Percentiles rank a stretch among this genome's conserved stretches.
phyloP scores from a whole-genome alignment of 768 basidiomycete genomes.

The Sporobolomyces pararoseus region DNA sequence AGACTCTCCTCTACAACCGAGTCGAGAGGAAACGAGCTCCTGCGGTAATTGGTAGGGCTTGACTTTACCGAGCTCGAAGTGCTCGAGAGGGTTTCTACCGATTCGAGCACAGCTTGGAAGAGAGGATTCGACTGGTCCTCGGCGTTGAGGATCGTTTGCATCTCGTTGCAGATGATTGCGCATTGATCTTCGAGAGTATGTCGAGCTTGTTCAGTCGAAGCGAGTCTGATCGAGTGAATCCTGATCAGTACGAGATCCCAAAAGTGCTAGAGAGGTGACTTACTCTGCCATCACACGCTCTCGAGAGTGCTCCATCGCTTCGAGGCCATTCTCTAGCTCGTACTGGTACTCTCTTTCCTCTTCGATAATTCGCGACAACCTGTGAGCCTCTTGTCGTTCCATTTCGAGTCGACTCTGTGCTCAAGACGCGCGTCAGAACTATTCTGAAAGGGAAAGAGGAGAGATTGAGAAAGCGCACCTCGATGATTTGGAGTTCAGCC shows the following conservation, averaged over 20 bases:
- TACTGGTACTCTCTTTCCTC: slow-evolving; percentile 1
- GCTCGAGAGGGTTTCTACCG: slow-evolving; percentile 11
- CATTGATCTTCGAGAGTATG: slow-evolving; percentile 14
- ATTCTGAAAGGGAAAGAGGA: too few species aligned
- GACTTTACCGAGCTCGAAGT: not conserved
- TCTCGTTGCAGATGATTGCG: not conserved
- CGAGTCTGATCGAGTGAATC: slow-evolving; percentile 9
- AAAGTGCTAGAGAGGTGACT: too few species aligned
- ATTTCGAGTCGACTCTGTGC: slow-evolving; percentile 20
- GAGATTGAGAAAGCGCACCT: not conserved
- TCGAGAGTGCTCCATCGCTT: slow-evolving; percentile 8
- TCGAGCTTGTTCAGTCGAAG: slow-evolving; percentile 3
- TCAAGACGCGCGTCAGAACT: too few species aligned
- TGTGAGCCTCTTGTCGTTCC: slow-evolving; percentile 24
- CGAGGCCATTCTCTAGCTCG: slow-evolving; percentile 15
- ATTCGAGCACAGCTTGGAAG: slow-evolving; percentile 11
- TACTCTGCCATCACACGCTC: slow-evolving; percentile 21
- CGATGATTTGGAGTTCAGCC: not conserved
- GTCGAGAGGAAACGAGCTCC: too few species aligned
- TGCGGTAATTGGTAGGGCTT: too few species aligned
- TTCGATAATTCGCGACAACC: slow-evolving; percentile 11
- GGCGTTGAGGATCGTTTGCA: not conserved
- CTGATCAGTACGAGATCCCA: not conserved
- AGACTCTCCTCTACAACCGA: too few species aligned
- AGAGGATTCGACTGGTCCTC: slow-evolving; percentile 12